Conservation (phyloP, 257 asterid species). For the Anisodus tanguticus region DNA sequence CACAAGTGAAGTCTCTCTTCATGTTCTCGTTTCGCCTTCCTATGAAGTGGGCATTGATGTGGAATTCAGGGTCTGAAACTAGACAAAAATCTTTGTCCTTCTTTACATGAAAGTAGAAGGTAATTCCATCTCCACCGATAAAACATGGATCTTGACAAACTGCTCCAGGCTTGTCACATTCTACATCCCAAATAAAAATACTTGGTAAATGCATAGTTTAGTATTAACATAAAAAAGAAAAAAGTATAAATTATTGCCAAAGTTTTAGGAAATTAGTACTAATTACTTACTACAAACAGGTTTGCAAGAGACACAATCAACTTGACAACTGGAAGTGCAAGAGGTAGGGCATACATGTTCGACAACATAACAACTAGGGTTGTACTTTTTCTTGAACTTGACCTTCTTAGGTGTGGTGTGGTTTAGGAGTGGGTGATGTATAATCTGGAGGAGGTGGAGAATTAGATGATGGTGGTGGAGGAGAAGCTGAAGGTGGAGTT, state of each 20-base stretch:
- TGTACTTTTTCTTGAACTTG: neutral
- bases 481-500: too few species aligned
- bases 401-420: neutral
- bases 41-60: constrained; percentile 38
- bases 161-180: neutral
- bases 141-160: constrained; percentile 2
- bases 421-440: neutral
- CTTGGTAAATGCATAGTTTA: neutral
- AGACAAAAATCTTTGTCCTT: neutral
- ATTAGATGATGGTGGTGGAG: too few species aligned
- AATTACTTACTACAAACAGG: constrained; percentile 22
- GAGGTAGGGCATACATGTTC: neutral
- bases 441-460: neutral
- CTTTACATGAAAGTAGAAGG: neutral
- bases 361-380: neutral
- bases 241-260: too few species aligned
- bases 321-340: neutral
- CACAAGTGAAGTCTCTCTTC: constrained; percentile 38
- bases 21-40: constrained; percentile 31
- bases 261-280: neutral
- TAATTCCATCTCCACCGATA: neutral
- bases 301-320: constrained; percentile 21
- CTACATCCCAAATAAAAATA: neutral
- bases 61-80: neutral
- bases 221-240: too few species aligned